Base-by-base conservation (phyloP, 164 flowering plant species). In the Magnolia officinalis region DNA sequence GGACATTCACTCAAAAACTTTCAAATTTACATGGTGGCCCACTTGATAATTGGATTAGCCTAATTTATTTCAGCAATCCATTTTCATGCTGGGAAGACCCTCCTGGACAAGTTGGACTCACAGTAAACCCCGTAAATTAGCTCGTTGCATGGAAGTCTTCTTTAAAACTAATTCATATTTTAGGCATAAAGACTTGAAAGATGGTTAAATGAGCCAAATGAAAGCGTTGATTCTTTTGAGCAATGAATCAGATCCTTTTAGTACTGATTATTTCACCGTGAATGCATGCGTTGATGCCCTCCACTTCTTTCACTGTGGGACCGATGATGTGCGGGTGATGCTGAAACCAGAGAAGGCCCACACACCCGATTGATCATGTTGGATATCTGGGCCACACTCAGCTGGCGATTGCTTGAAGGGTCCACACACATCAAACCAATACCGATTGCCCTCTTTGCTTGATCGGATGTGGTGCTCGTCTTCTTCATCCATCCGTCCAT, bases 361-460 rank as follows among this genome's bases (percentile, higher is more conserved):
- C 76, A 83, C 18, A 73, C 29, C 75, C 23, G 72, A 10, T 61
- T 59, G 45, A 87, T 76, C 74, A 81, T 77, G 45, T 78, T 21
- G 1, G 45, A 52, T 6, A 86, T 71, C 66, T 81, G 82, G 63
- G 1, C 70, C 81, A 88, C 71, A 70, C 85, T 80, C 0, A 83
- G 87, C 63, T 80, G 87, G 23, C 67, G 67, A 20, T 74, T 73
- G 7, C 50, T 64, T 23, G 86, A 73, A 23, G 72, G 72, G 72
- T 88, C 87, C 1, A 85, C 83, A 79, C 91, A 90, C 86, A 83
- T 75, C 70, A 90, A 71, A 1, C 85, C 93, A 20, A 90, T 67
- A 26, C 78, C 79, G 21, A 90, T 75, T 16, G 69, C 84, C 26
- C 82, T 82, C 50, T 79, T 49, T 24, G 81, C 88, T 78, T 86